phyloP scores from a whole-genome alignment of 495 filamentous ascomycete genomes.

The Penicillium canescens region DNA sequence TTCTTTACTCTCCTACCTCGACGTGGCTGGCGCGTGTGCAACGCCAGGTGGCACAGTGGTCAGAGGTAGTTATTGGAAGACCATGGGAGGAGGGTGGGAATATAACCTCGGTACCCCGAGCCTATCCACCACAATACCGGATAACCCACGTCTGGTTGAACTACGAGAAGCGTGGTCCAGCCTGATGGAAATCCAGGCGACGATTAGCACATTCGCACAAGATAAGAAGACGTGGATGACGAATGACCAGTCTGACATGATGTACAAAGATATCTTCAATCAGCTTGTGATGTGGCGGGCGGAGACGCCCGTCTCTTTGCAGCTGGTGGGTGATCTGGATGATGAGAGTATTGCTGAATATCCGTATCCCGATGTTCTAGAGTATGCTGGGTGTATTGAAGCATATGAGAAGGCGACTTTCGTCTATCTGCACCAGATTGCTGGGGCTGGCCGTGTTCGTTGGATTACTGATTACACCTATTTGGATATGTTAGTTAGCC shows the following conservation, averaged over 20 bases:
- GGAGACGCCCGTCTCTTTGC: conserved; percentile 32
- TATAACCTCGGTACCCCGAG: conserved; percentile 42
- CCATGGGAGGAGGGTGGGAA: conserved; percentile 41
- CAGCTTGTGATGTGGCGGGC: conserved; percentile 35
- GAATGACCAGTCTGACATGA: conserved; percentile 32
- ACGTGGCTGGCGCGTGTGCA: conserved; percentile 43
- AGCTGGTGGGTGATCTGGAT: conserved; percentile 33
- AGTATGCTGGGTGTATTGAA: conserved; percentile 43
- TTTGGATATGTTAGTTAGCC: conserved; percentile 33
- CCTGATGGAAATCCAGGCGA: conserved; percentile 43
- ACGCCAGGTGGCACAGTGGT: conserved; percentile 41
- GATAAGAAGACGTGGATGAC: conserved; percentile 36
- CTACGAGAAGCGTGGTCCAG: conserved; percentile 37
- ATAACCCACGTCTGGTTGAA: conserved; percentile 32
- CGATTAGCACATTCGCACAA: conserved; percentile 38
- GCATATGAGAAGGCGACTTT: conserved; percentile 44
- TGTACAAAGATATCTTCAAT: conserved; percentile 35
- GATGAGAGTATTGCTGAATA: conserved; percentile 30
- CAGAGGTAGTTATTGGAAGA: conserved; percentile 42
- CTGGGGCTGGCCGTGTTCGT: conserved; percentile 32
- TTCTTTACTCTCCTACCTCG: conserved; percentile 41
- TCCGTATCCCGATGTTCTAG: conserved; percentile 33
- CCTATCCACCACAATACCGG: conserved; percentile 22
- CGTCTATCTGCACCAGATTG: conserved; percentile 38
- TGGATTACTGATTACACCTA: conserved; percentile 27